Conservation (phyloP, 225 moss, liverwort and hornwort genomes). For the Pseudisothecium myosuroides region DNA sequence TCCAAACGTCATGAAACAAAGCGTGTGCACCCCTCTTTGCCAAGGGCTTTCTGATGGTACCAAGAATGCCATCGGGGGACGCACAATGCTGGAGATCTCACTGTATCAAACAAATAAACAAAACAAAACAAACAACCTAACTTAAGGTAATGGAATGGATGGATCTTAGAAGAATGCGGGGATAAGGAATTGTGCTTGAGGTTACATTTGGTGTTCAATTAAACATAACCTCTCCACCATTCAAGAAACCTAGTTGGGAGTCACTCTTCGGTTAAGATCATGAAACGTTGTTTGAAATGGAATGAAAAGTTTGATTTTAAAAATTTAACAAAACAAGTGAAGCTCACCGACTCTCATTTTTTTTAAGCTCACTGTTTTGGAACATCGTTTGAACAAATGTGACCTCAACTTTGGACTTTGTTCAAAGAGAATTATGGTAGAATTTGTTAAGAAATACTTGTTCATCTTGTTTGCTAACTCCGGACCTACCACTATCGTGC, state of each 20-base stretch:
- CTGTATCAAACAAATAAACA: too few relatives aligned
- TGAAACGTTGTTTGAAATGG: background rate
- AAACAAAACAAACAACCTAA: too few relatives aligned
- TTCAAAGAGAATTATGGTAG: background rate
- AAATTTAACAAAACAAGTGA: background rate
- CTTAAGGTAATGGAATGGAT: too few relatives aligned
- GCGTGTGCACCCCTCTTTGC: too few relatives aligned
- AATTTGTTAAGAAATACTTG: background rate
- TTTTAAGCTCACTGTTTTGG: background rate
- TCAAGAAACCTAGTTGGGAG: background rate
- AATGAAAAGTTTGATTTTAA: background rate
- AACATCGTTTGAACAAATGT: background rate
- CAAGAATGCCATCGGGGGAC: too few relatives aligned
- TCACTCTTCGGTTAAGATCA: background rate
- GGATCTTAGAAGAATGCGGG: background rate
- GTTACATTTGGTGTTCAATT: background rate
- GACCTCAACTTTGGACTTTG: background rate
- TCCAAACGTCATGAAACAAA: too few relatives aligned
- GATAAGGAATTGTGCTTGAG: background rate
- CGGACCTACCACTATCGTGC: background rate
- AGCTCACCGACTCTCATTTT: background rate
- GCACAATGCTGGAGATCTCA: too few relatives aligned
- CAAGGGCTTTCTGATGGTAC: too few relatives aligned
- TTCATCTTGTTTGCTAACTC: background rate
- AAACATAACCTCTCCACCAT: background rate